Conservation (phyloP, 176 grass and related monocot species). For the Themeda triandra region DNA sequence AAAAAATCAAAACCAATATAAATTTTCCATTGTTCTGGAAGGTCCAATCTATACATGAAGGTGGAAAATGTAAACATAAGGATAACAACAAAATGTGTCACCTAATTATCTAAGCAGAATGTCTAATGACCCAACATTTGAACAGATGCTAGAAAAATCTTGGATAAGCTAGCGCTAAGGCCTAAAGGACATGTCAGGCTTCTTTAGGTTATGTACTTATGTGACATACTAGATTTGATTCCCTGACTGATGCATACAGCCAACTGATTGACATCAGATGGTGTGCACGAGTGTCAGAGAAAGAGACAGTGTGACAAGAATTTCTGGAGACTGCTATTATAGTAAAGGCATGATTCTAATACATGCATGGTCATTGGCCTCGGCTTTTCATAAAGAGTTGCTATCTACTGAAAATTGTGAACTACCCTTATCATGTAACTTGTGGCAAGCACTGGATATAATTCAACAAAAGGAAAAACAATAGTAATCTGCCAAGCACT, state of each 20-base stretch:
- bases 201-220: background rate
- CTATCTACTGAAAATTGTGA: background rate
- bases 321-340: background rate
- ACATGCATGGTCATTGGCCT: constrained; percentile 2
- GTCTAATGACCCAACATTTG: background rate
- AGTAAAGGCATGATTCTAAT: background rate
- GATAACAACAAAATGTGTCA: background rate
- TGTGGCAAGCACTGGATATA: background rate
- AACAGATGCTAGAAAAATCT: background rate
- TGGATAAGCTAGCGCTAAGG: background rate
- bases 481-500: background rate
- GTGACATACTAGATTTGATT: background rate
- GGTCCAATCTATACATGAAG: background rate
- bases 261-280: background rate
- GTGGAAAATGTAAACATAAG: constrained; percentile 16
- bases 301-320: background rate
- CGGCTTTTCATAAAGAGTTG: background rate
- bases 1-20: background rate
- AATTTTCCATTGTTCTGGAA: background rate
- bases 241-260: background rate
- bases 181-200: background rate
- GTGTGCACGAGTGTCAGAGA: background rate
- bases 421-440: background rate
- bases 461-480: background rate
- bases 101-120: background rate